Percentiles rank a stretch among this genome's conserved stretches.
phyloP scores from a whole-genome alignment of 2,329 filamentous ascomycete genomes.

The Allantophomopsis cytisporea region DNA sequence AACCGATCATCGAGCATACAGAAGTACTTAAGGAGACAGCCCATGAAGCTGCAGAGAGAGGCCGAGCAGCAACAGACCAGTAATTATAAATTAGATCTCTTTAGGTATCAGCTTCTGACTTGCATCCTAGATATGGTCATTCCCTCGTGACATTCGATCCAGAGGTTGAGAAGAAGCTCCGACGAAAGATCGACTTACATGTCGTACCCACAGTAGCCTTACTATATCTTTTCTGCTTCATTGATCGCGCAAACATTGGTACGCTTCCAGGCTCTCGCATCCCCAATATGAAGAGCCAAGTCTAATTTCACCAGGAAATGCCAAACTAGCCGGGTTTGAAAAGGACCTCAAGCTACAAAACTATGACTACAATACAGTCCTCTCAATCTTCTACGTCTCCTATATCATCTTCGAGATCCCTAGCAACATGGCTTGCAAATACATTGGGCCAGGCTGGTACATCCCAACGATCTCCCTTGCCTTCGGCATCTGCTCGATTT shows the following conservation, averaged over 20 bases:
- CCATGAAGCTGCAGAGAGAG: conserved; percentile 13
- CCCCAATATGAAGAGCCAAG: background rate
- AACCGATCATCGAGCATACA: conserved; percentile 1
- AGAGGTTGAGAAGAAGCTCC: conserved; percentile 39
- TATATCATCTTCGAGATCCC: conserved; percentile 66
- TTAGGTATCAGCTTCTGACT: background rate
- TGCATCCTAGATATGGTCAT: conserved; percentile 27
- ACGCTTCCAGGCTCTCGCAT: conserved; percentile 7
- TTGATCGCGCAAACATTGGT: conserved; percentile 65
- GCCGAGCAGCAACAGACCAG: conserved; percentile 14
- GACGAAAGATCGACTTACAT: conserved; percentile 50
- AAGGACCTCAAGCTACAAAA: conserved; percentile 42
- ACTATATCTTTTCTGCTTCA: conserved; percentile 61
- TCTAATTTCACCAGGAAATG: conserved; percentile 39
- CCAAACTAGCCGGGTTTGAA: conserved; percentile 50
- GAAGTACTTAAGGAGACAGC: conserved; percentile 6
- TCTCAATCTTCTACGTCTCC: conserved; percentile 58
- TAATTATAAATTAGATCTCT: conserved; percentile 3
- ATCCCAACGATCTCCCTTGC: conserved; percentile 46
- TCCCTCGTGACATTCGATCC: conserved; percentile 39
- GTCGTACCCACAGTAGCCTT: conserved; percentile 53
- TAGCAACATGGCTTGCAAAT: conserved; percentile 54
- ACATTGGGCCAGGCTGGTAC: conserved; percentile 59
- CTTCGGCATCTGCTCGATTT: conserved; percentile 50
- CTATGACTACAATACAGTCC: conserved; percentile 56